A percentile compares a stretch with the other conserved stretches of the same genome.
These are phyloP conservation scores for Calonectria naviculata DNA, from an alignment of 2,329 filamentous ascomycete species.

Conservation along the genomic window DNA sequence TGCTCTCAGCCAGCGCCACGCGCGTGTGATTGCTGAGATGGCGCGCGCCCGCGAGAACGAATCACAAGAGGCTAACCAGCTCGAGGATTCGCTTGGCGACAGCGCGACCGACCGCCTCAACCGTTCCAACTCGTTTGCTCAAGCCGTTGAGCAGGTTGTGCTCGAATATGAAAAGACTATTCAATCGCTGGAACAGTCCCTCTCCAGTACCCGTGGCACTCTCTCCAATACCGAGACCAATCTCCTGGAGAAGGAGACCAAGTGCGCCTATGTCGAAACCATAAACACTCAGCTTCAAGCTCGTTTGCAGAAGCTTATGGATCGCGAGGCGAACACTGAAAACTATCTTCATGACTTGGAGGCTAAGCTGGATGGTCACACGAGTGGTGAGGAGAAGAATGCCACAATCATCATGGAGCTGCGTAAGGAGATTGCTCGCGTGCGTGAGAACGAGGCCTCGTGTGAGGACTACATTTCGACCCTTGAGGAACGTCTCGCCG, in stretches of 20 bases:
- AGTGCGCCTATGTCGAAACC: conserved; percentile 91
- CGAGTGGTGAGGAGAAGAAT: conserved; percentile 93
- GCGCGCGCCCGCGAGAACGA: conserved; percentile 84
- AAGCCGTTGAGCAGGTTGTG: conserved; percentile 95
- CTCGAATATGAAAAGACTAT: conserved; percentile 99
- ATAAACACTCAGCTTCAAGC: conserved; percentile 90
- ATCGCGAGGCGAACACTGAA: conserved; percentile 92
- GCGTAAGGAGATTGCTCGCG: conserved; percentile 88
- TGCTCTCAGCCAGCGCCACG: conserved; percentile 89
- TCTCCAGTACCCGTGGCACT: conserved; percentile 87
- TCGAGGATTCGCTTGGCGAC: conserved; percentile 74
- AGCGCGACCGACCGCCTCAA: conserved; percentile 89
- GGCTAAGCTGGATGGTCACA: conserved; percentile 88
- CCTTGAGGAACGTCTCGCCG: conserved; percentile 92
- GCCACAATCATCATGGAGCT: conserved; percentile 86
- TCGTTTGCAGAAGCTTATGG: conserved; percentile 91
- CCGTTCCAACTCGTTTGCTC: conserved; percentile 94
- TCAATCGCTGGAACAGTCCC: conserved; percentile 88
- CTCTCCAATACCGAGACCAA: conserved; percentile 87
- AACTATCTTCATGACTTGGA: conserved; percentile 94
- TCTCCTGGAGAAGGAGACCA: conserved; percentile 92
- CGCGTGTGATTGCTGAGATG: conserved; percentile 94
- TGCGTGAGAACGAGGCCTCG: conserved; percentile 89
- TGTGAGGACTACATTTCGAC: conserved; percentile 98
- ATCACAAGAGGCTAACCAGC: conserved; percentile 64